Percentiles rank a stretch among this genome's conserved stretches.
phyloP scores from a whole-genome alignment of 2,329 filamentous ascomycete species.

The Colletotrichum falcatum region DNA sequence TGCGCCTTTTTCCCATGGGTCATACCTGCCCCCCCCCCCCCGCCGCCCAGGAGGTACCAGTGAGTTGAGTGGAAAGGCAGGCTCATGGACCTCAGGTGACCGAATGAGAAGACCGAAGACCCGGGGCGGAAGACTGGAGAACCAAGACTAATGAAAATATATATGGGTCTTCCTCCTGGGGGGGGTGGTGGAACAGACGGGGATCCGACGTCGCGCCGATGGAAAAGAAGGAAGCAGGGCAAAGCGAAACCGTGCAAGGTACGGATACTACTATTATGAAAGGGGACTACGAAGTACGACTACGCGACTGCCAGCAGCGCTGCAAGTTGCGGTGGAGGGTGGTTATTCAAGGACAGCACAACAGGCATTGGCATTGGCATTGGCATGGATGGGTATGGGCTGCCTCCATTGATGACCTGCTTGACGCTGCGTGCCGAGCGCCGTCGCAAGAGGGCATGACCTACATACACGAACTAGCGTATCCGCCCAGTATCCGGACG shows the following conservation, averaged over 20 bases:
- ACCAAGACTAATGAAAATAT: slow-evolving; percentile 34
- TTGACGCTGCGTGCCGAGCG: slow-evolving; percentile 4
- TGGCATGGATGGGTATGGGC: slow-evolving; percentile 29
- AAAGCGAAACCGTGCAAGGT: slow-evolving; percentile 29
- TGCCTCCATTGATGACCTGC: slow-evolving; percentile 25
- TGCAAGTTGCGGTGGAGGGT: slow-evolving; percentile 16
- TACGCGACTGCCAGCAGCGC: background rate
- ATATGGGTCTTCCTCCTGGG: slow-evolving; percentile 31
- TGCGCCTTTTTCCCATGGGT: slow-evolving; percentile 36
- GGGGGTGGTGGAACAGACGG: slow-evolving; percentile 35
- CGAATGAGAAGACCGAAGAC: slow-evolving; percentile 36
- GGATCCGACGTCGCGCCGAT: slow-evolving; percentile 34
- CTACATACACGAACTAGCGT: slow-evolving; percentile 18
- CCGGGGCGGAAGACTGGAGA: slow-evolving; percentile 17
- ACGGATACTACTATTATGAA: too few species aligned
- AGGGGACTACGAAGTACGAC: background rate
- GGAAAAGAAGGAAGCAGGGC: slow-evolving; percentile 31
- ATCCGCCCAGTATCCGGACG: slow-evolving; percentile 19
- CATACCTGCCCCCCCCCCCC: background rate
- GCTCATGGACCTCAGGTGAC: slow-evolving; percentile 30
- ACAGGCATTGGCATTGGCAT: background rate
- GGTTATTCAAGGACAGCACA: slow-evolving; percentile 19
- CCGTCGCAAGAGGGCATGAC: slow-evolving; percentile 26
- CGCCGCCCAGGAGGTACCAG: slow-evolving; percentile 11
- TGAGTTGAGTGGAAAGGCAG: slow-evolving; percentile 35